Evolutionary conservation across 2,329 filamentous ascomycete genomes (phyloP).

Genomic region (Trichophyton verrucosum): DNA sequence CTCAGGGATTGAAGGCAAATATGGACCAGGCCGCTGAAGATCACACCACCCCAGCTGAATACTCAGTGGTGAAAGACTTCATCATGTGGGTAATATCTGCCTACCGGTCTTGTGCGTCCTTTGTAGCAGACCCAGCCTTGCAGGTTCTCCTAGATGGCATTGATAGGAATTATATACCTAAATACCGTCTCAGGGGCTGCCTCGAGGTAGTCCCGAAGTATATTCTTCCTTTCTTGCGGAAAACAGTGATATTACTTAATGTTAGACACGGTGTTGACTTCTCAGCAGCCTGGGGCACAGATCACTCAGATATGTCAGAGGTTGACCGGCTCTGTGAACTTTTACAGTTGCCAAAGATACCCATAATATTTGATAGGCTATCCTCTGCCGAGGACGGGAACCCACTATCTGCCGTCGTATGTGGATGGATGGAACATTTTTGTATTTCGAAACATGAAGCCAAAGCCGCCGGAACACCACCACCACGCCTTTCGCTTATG

Average conservation of each 20-base stretch:
- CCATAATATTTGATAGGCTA: conserved; percentile 59
- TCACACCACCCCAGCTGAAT: background rate
- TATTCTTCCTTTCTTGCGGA: conserved; percentile 79
- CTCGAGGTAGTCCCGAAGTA: conserved; percentile 55
- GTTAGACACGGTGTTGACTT: conserved; percentile 84
- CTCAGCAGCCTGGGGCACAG: conserved; percentile 44
- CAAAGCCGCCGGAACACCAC: conserved; percentile 13
- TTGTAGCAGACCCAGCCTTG: background rate
- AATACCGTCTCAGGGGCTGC: conserved; percentile 20
- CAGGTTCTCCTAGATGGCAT: background rate
- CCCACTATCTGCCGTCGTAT: conserved; percentile 40
- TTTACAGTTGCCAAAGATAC: conserved; percentile 63
- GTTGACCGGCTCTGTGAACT: conserved; percentile 63
- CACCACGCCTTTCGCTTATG: conserved; percentile 40
- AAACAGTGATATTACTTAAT: conserved; percentile 69
- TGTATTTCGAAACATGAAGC: conserved; percentile 21
- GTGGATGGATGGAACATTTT: conserved; percentile 57
- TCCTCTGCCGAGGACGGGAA: conserved; percentile 28
- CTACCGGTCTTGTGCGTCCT: conserved; percentile 4
- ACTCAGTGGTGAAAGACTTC: conserved; percentile 21
- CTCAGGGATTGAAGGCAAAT: conserved; percentile 19
- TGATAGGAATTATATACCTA: background rate
- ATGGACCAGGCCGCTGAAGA: conserved; percentile 16
- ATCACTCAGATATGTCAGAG: conserved; percentile 51
- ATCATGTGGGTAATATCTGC: conserved; percentile 26